Conservation (phyloP, 2,329 filamentous ascomycete genomes). For the Nemania sp. region DNA sequence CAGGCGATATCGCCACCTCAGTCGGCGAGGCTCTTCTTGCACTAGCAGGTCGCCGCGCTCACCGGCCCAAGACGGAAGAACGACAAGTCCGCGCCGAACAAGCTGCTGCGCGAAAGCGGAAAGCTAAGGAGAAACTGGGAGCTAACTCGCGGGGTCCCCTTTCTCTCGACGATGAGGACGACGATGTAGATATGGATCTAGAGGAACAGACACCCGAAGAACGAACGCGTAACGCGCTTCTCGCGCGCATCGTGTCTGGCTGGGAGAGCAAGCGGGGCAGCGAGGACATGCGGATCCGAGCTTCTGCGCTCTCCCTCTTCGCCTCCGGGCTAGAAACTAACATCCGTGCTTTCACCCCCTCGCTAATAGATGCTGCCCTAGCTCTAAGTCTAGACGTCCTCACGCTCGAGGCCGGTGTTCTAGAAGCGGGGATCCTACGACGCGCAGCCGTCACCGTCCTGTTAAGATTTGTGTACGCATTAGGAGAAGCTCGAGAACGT, state of each 20-base stretch:
- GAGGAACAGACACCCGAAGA: conserved; percentile 54
- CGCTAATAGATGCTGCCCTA: conserved; percentile 66
- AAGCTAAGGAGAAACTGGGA: conserved; percentile 25
- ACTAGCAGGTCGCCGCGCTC: conserved; percentile 72
- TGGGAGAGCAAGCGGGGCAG: conserved; percentile 75
- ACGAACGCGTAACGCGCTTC: conserved; percentile 61
- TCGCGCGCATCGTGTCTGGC: conserved; percentile 71
- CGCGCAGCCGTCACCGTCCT: conserved; percentile 74
- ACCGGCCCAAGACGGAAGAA: conserved; percentile 69
- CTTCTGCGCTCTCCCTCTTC: conserved; percentile 76
- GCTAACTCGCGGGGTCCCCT: background rate
- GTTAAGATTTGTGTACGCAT: conserved; percentile 69
- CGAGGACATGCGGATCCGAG: conserved; percentile 77
- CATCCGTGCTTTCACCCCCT: conserved; percentile 65
- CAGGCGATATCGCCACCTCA: conserved; percentile 63
- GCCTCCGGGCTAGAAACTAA: conserved; percentile 71
- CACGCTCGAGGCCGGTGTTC: conserved; percentile 69
- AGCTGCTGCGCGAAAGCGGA: conserved; percentile 56
- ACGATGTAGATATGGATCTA: conserved; percentile 34
- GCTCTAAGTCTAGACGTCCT: conserved; percentile 74
- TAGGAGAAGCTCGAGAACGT: conserved; percentile 63
- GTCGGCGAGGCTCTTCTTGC: conserved; percentile 71
- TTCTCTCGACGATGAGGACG: conserved; percentile 27
- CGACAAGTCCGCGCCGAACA: conserved; percentile 66
- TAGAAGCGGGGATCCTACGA: conserved; percentile 73